phyloP scores from a whole-genome alignment of 2,329 filamentous ascomycete species.

The Emmonsiellopsis sp. region DNA sequence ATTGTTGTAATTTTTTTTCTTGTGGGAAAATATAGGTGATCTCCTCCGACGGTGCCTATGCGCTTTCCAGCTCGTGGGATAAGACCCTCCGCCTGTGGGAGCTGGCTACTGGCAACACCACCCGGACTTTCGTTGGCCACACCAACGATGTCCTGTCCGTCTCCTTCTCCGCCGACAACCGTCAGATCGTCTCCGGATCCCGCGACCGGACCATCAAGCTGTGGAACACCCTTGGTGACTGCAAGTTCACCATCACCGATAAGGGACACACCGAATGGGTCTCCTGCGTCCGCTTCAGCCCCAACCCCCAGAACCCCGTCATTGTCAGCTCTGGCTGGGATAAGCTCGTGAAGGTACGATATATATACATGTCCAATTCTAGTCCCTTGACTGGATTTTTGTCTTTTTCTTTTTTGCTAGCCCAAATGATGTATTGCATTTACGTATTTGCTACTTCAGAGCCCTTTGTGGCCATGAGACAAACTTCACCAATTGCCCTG shows the following conservation, averaged over 20 bases:
- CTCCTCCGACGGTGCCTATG: conserved; percentile 98
- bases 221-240: conserved; percentile 99
- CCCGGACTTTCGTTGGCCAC: conserved; percentile 97
- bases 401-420: conserved; percentile 15
- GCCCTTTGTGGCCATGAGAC: conserved; percentile 90
- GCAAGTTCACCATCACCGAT: conserved; percentile 99
- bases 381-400: background rate
- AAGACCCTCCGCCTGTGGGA: conserved; percentile 99
- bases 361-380: conserved; percentile 4
- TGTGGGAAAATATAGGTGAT: conserved; percentile 60
- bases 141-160: conserved; percentile 99
- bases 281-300: conserved; percentile 98
- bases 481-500: conserved; percentile 65
- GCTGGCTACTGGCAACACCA: conserved; percentile 93
- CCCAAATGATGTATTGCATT: conserved; percentile 86
- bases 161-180: conserved; percentile 99
- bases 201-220: conserved; percentile 99
- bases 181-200: conserved; percentile 98
- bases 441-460: conserved; percentile 99
- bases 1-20: conserved; percentile 16
- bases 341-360: conserved; percentile 98
- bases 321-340: conserved; percentile 99
- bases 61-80: conserved; percentile 98
- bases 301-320: conserved; percentile 99
- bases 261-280: conserved; percentile 99